These are phyloP conservation scores for Russula emetica DNA, from an alignment of 768 basidiomycete genomes.

Conservation along the genomic window DNA sequence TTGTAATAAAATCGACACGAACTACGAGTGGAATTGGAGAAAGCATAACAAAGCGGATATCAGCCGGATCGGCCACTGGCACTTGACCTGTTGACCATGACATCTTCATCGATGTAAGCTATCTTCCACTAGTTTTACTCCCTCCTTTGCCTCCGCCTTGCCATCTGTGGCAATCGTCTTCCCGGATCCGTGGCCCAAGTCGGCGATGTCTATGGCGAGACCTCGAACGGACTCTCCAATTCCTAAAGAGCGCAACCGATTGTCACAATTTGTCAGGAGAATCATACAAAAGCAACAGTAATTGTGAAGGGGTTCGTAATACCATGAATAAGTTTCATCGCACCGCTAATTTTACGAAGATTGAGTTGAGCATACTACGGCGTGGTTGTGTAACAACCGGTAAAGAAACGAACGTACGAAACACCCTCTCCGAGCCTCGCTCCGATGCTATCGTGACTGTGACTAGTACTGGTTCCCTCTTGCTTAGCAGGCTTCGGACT, in stretches of 20 bases:
- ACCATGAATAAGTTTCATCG: conserved; percentile 15
- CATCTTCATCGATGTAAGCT: conserved; percentile 8
- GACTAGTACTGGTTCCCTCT: neutral
- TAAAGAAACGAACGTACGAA: conserved; percentile 5
- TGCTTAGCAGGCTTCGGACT: neutral
- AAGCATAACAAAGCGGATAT: neutral
- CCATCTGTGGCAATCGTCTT: conserved; percentile 11
- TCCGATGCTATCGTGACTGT: neutral
- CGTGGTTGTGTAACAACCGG: too few species aligned
- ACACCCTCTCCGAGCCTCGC: conserved; percentile 9
- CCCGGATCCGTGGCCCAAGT: conserved; percentile 15
- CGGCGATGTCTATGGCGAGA: conserved; percentile 11
- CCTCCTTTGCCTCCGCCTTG: conserved; percentile 13
- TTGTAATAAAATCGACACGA: neutral
- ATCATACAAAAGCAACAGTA: neutral
- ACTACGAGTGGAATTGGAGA: too few species aligned
- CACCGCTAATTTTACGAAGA: neutral
- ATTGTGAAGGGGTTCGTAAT: neutral
- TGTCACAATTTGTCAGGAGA: neutral
- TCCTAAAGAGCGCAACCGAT: conserved; percentile 2
- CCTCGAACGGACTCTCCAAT: conserved; percentile 22
- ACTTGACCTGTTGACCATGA: too few species aligned
- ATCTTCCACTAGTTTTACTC: neutral
- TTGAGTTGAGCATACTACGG: neutral
- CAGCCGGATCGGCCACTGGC: too few species aligned